A percentile compares a stretch with the other conserved stretches of the same genome.
Evolutionary conservation across 257 asterid genomes (phyloP).

Genomic region (Solanum paucissectum): DNA sequence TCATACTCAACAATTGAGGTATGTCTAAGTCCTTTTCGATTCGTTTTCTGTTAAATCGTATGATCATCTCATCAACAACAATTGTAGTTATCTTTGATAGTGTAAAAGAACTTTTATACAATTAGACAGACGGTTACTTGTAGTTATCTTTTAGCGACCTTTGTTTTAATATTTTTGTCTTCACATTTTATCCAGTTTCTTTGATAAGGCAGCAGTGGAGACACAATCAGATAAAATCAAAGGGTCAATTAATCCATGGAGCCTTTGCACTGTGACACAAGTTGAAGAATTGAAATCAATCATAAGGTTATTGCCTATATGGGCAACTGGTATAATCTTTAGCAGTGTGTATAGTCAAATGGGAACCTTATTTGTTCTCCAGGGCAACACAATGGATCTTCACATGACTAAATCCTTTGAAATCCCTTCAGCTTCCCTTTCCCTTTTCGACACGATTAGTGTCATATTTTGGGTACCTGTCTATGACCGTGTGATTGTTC

Average conservation of each 20-base stretch:
- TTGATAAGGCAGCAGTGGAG: constrained; percentile 65
- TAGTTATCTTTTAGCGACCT: neutral
- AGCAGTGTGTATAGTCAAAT: constrained; percentile 55
- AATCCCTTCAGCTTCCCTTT: constrained; percentile 53
- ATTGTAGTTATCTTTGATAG: neutral
- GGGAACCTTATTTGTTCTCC: constrained; percentile 60
- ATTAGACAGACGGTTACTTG: neutral
- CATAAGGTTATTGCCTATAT: constrained; percentile 36
- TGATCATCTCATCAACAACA: neutral
- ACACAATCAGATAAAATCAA: constrained; percentile 28
- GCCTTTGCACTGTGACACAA: constrained; percentile 58
- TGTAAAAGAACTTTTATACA: neutral
- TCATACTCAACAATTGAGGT: constrained; percentile 50
- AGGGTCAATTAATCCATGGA: constrained; percentile 30
- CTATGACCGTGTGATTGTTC: constrained; percentile 47
- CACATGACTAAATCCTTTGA: constrained; percentile 26
- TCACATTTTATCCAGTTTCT: constrained; percentile 27
- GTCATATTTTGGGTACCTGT: constrained; percentile 58
- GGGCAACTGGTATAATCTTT: constrained; percentile 65
- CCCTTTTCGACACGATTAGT: constrained; percentile 47
- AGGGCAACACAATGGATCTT: constrained; percentile 54
- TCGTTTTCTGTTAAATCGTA: neutral
- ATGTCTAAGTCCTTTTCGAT: neutral
- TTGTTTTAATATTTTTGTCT: neutral
- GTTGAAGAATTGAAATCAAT: constrained; percentile 59